Base-by-base conservation (phyloP, 768 basidiomycete genomes). In the Phylloporus scabripes region DNA sequence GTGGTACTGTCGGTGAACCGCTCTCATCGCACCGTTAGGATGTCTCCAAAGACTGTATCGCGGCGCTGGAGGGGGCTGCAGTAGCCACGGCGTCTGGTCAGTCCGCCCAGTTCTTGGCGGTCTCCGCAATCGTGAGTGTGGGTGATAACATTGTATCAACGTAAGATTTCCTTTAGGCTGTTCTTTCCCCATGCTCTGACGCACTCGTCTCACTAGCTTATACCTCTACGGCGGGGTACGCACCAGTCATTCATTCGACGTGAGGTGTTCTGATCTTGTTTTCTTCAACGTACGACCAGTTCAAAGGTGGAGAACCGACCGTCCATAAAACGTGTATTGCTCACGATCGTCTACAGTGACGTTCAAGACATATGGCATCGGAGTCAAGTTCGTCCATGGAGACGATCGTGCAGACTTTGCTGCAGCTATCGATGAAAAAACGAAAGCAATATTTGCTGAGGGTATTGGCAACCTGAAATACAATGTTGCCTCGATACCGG, bases 101-200 rank as follows among this genome's bases (percentile, higher is more conserved):
- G 51, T 66, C 80, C 3, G 85, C 83, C 0, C 81, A 83, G 50
- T 79, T 81, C 59, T 68, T 84, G 67, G 75, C 81, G 0, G 71
- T 85, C 42, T 67, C 74, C 0, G 72, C 76, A 2, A 67, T 84
- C 15, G 77, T 79, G 1, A 55, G 64, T 15, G 45, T 68, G 1
- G 83, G 84, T 0, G 84, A 86, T 58, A 86, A 87, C 53, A 81
- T 87, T 45, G 74, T 86, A 3, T 72, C 78, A 1, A 76, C 78
- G 79, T 78, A 42, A 55, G 72, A 66, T 26, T 15, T 28, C 2
- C 49, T 5, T 15, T 18, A 20, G 50, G 37, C 11, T n/a, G 44
- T 15, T 17, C 10, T 3, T 46, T 24, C 17, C 2, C 9, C 18
- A 7, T 18, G 11, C 8, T 28, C 8, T 28, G 26, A 28, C 26